These are phyloP conservation scores for Penicillium soppii DNA, from an alignment of 495 filamentous ascomycete genomes.

Conservation along the genomic window DNA sequence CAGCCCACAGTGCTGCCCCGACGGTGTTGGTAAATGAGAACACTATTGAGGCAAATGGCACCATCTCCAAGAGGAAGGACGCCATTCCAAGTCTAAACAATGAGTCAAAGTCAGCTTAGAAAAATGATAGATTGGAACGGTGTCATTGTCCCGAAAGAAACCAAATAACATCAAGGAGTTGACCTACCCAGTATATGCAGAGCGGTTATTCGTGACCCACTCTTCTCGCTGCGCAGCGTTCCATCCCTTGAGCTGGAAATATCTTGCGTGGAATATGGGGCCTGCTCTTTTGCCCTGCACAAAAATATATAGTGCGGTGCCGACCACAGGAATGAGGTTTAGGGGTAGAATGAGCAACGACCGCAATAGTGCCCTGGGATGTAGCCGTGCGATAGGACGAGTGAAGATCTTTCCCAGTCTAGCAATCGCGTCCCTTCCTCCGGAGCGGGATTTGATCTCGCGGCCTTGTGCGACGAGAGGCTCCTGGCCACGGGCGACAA, in stretches of 20 bases:
- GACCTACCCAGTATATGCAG: constrained; percentile 75
- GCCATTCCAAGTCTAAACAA: constrained; percentile 73
- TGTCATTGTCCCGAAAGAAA: not conserved
- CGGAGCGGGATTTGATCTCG: constrained; percentile 55
- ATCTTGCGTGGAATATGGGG: constrained; percentile 56
- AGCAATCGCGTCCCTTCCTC: constrained; percentile 48
- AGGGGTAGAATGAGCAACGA: constrained; percentile 81
- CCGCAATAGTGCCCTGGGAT: constrained; percentile 61
- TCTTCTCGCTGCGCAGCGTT: constrained; percentile 55
- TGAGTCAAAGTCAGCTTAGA: constrained; percentile 6
- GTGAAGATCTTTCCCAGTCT: constrained; percentile 73
- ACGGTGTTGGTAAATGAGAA: constrained; percentile 91
- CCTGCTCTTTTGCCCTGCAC: constrained; percentile 65
- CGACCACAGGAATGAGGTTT: constrained; percentile 88
- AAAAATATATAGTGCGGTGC: constrained; percentile 74
- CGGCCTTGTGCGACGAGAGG: constrained; percentile 68
- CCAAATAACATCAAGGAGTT: constrained; percentile 12
- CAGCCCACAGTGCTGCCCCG: constrained; percentile 91
- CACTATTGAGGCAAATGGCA: constrained; percentile 77
- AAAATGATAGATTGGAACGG: too few relatives aligned
- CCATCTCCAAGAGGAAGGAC: constrained; percentile 75
- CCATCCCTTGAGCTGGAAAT: constrained; percentile 90
- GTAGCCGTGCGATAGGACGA: constrained; percentile 66
- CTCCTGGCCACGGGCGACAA: constrained; percentile 55
- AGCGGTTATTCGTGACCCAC: constrained; percentile 62